Conservation (phyloP, 768 basidiomycete species). For the Hebeloma cylindrosporum region DNA sequence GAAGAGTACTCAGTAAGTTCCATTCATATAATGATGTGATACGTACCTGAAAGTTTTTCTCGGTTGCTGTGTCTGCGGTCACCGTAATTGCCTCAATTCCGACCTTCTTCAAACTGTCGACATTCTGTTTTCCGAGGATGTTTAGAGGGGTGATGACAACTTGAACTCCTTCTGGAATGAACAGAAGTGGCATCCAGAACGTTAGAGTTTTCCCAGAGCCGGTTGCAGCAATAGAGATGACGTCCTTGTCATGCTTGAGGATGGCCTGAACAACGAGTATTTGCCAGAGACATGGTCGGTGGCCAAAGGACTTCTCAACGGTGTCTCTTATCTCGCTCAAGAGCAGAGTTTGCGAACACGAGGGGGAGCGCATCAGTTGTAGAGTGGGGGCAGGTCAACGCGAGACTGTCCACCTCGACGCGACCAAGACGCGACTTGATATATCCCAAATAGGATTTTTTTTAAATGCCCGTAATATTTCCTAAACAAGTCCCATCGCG, state of each 20-base stretch:
- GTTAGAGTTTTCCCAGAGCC: constrained; percentile 26
- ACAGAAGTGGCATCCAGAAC: constrained; percentile 24
- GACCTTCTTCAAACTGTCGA: constrained; percentile 6
- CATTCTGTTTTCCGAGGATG: constrained; percentile 20
- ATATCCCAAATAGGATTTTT: no score
- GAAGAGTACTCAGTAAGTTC: no score
- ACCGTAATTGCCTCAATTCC: constrained; percentile 8
- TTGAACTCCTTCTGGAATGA: constrained; percentile 13
- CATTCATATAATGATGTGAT: no score
- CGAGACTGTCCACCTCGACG: no score
- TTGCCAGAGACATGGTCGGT: constrained; percentile 18
- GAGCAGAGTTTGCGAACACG: no score
- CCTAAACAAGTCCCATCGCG: no score
- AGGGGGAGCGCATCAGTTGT: no score
- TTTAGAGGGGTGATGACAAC: constrained; percentile 23
- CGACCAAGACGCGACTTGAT: no score
- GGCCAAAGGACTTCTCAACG: constrained; percentile 1
- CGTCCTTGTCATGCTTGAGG: constrained; percentile 10
- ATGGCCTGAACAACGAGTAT: constrained; percentile 8
- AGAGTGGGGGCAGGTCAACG: no score
- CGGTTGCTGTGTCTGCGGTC: constrained; percentile 5
- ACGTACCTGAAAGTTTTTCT: constrained; percentile 9
- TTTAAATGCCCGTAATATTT: no score
- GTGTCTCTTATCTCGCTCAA: no score
- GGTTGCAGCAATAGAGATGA: constrained; percentile 19